Conservation (phyloP, 441 rosid genomes). For the Pelargonium australe region DNA sequence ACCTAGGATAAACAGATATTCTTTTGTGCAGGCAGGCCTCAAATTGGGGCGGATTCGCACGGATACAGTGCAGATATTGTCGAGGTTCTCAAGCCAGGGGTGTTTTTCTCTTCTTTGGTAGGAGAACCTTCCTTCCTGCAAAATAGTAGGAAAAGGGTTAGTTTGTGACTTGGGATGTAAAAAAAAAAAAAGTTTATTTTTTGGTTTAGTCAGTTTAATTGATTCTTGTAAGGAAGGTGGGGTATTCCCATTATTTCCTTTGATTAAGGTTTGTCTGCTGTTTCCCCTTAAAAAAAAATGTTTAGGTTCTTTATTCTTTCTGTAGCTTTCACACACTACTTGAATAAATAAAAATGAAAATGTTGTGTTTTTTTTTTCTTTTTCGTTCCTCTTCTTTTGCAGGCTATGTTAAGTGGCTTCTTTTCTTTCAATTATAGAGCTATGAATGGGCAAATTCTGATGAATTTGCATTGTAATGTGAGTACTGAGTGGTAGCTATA, state of each 20-base stretch:
- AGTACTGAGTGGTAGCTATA: too few species aligned
- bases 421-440: too few species aligned
- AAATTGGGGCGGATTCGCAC: conserved; percentile 36
- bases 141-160: conserved; percentile 19
- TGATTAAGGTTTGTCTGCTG: conserved; percentile 31
- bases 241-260: conserved; percentile 23
- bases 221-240: conserved; percentile 25
- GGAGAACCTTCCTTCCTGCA: conserved; percentile 41
- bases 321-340: conserved; percentile 25
- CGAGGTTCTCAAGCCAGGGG: conserved; percentile 45
- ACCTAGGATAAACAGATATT: conserved; percentile 49
- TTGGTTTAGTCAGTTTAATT: conserved; percentile 13
- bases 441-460: too few species aligned
- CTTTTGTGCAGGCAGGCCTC: conserved; percentile 51
- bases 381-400: not conserved
- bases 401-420: too few species aligned
- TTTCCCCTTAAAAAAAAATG: conserved; percentile 21
- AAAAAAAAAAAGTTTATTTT: conserved; percentile 31
- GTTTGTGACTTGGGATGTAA: conserved; percentile 25
- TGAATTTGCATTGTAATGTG: too few species aligned
- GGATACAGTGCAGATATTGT: conserved; percentile 31
- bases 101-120: conserved; percentile 40
- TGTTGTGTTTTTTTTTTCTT: not conserved
- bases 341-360: not conserved
- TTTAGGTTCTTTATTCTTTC: conserved; percentile 44